These are phyloP conservation scores for Endocalyx cinctus DNA, from an alignment of 2,329 filamentous ascomycete genomes.

Conservation along the genomic window DNA sequence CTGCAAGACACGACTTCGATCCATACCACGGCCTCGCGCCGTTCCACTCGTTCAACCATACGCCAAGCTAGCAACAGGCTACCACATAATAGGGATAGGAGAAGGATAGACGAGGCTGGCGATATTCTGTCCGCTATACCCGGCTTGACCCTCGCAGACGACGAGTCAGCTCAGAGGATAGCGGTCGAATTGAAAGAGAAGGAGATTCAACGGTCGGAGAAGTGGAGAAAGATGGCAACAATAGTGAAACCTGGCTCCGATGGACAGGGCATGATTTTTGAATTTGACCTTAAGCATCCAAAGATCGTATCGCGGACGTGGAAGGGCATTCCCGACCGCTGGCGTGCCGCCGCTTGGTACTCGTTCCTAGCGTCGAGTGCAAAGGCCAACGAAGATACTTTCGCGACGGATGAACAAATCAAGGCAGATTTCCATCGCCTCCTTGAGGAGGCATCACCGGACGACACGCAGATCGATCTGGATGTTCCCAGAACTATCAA, in stretches of 20 bases:
- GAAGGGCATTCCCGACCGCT: constrained; percentile 97
- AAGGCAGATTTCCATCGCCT: constrained; percentile 68
- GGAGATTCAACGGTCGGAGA: constrained; percentile 59
- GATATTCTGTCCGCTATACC: constrained; percentile 61
- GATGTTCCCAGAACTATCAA: constrained; percentile 95
- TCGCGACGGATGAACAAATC: constrained; percentile 65
- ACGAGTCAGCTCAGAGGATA: constrained; percentile 47
- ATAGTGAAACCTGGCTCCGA: constrained; percentile 45
- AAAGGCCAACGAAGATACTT: constrained; percentile 52
- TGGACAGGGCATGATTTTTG: constrained; percentile 58
- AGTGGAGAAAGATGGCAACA: constrained; percentile 64
- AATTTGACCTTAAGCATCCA: constrained; percentile 78
- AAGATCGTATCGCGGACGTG: constrained; percentile 88
- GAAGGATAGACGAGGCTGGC: constrained; percentile 61
- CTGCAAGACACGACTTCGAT: constrained; percentile 54
- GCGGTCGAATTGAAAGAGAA: constrained; percentile 56
- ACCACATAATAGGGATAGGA: constrained; percentile 56
- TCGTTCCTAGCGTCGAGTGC: constrained; percentile 82
- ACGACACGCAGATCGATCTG: constrained; percentile 95
- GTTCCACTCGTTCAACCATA: constrained; percentile 51
- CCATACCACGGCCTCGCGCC: constrained; percentile 45
- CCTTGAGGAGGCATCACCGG: constrained; percentile 69
- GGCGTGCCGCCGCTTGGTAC: constrained; percentile 92
- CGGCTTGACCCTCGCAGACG: constrained; percentile 51
- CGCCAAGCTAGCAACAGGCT: constrained; percentile 55